Evolutionary conservation across 2,329 filamentous ascomycete genomes (phyloP), one percentile per base, ranked within the genome.

Genomic region (Aspergillus flavus): DNA sequence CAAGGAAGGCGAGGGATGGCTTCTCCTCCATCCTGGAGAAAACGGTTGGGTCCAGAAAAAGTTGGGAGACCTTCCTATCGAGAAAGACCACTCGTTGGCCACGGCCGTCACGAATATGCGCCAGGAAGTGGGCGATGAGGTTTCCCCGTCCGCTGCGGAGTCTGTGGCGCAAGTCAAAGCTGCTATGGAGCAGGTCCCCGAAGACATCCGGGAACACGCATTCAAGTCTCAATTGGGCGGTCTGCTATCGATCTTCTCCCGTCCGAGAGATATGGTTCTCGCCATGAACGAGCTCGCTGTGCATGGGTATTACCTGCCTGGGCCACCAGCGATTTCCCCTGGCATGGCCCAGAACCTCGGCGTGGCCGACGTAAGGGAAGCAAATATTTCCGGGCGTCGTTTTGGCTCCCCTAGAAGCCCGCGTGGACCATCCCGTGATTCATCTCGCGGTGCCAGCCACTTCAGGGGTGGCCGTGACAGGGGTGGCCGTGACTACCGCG

Each of bases 1-100:
- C 55, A 88, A 87, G 59, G 82, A 84, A 36, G 87, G 89, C 52
- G 84, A 87, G 55, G 89, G 87, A 43, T 86, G 88, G 73, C 79
- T 90, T 36, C 78, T 91, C 57, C 73, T 89, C 30, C 79, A 84
- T 36, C 75, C 83, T 3, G 73, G 77, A 2, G 88, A 91, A 70
- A 67, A 77, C 0, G 78, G 78, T 66, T 62, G 67, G 14, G 87
- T 87, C 71, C 77, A 59, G 14, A 23, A 23, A 16, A n/a, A 41
- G 5, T 4, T 68, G 10, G n/a, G 21, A 4, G 58, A 48, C 28
- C 64, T 69, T 12, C 67, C 67, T 2, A 32, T 68, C 32, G 52
- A 66, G 16, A 28, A 50, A 12, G 61, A 65, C 48, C 67, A 58
- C 64, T 72, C 66, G 11, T 19, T 54, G 64, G 71, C 59, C 28